Evolutionary conservation across 2,329 filamentous ascomycete species (phyloP), one percentile per base, ranked within the genome.

Genomic region (Aureobasidium sp.): DNA sequence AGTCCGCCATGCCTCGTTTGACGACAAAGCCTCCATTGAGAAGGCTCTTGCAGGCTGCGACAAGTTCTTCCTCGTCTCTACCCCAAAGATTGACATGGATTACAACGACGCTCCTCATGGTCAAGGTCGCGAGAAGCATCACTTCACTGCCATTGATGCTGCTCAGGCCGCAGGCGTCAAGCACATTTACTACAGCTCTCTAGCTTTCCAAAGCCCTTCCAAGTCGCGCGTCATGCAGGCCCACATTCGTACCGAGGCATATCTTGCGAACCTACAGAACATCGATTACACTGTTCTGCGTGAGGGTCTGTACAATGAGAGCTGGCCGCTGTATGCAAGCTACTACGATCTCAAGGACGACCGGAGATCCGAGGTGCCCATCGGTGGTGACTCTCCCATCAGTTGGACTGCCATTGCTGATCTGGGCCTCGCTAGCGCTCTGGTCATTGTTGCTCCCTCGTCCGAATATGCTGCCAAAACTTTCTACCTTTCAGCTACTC

Each of bases 241-340:
- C 1, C 78, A 80, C 62, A 73, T 75, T n/a, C 68, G 76, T 3
- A 79, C 78, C 0, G 77, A 79, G 64, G 66, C 66, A 15, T 77
- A 76, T 52, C 64, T 80, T 57, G 52, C 60, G 34, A 32, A 65
- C 9, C 36, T 60, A 27, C 62, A 67, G 1, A 65, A 69, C 4
- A 47, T 70, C 25, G 45, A 64, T 9, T 72, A 70, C 5, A 78
- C 76, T 0, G 66, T 78, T 5, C 67, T 80, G 0, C 67, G 77
- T 0, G 75, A 79, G 62, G 77, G 78, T 0, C 58, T 79, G 61
- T 78, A 79, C 61, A 77, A 75, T 50, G 77, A 79, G 67, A 74
- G 71, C 59, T 80, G 78, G 78, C 77, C 77, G 7, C 65, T 79
- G 25, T 79, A 79, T 63, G 72, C 79, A 25, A 77, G 78, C 0